Base-by-base conservation (phyloP, 495 filamentous ascomycete species). In the Neurospora sp. region DNA sequence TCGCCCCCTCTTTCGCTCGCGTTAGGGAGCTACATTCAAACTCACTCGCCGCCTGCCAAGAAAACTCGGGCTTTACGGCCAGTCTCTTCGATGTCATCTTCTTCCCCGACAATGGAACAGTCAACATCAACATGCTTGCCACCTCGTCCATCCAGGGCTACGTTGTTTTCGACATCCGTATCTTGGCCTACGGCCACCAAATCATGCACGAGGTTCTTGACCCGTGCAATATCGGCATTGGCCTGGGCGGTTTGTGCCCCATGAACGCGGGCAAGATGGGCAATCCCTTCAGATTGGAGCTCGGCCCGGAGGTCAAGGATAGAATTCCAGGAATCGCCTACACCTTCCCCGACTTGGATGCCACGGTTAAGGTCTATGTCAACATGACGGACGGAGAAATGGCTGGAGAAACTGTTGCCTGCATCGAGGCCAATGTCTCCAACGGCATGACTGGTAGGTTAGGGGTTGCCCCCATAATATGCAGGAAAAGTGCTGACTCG, bases 281-380 rank as follows among this genome's bases (percentile, higher is more conserved):
- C 75, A 85, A 97, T 42, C 85, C 88, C 28, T 91, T 92, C 76
- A 92, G 91, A 74, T 81, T 94, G 24, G 79, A 84, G 10, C 82
- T 97, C 15, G 82, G 85, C 10, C 76, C 81, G 15, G 81, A 84
- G 66, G 89, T 92, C 19, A 81, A 91, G 36, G 78, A 84, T 1
- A 76, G 85, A 37, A 92, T 99, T 81, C 95, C 94, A 69, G 85
- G 91, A 45, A 96, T 98, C 75, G 92, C 92, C 28, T 99, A 95
- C 79, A 91, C 88, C 15, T 90, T 99, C 69, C 96, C 96, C 69
- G 96, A 99, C 82, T 88, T 98, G 21, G 96, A 99, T 79, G 96
- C 93, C n/a, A 90, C 86, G 38, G 91, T 97, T 42, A 88, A 87
- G 74, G 89, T 99, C 72, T 88, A 88, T 75, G 91, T 99, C 85